Base-by-base conservation (phyloP, 2,329 filamentous ascomycete genomes). In the Orbilia brochopaga region DNA sequence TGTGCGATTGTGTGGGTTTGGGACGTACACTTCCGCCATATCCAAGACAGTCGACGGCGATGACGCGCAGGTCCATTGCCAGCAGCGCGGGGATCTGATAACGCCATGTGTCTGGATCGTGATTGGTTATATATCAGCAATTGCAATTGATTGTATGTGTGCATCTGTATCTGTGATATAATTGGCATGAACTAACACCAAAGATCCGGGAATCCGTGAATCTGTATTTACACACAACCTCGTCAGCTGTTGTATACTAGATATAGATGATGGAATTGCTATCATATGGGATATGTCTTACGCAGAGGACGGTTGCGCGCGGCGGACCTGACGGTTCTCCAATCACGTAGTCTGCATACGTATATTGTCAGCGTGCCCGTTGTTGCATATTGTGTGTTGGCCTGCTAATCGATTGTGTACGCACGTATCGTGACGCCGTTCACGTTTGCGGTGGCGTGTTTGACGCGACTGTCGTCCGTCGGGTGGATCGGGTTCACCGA, bases 21-120 rank as follows among this genome's bases (percentile, higher is more conserved):
- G 27, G 19, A 55, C 73, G 46, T 64, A 86, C 88, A 24, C 90
- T 94, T 67, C 86, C 85, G 24, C 90, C 90, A 79, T 94, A 97
- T 74, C 93, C 93, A 76, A 96, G 85, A 83, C 92, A 88, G 80
- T 97, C 91, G 0, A 91, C 90, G 10, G 87, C 90, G 23, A 97
- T 86, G 61, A 96, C 91, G 63, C 89, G 86, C 74, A 93, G 85
- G 21, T 88, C 89, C 64, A 91, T 82, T 4, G 87, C 83, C 35
- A 89, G 80, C 21, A 97, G 84, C 75, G 86, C 80, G 0, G 92
- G 92, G 69, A 97, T 89, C 80, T 97, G 92, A 80, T 90, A 88
- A 73, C 92, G 88, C 93, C 93, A 97, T 78, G 89, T 91, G 77
- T 76, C 75, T 76, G 8, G n/a, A n/a, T 23, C 2, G 4, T 32